These are phyloP conservation scores for Brettanomyces naardenensis DNA, from an alignment of 805 yeast species.

Conservation along the genomic window DNA sequence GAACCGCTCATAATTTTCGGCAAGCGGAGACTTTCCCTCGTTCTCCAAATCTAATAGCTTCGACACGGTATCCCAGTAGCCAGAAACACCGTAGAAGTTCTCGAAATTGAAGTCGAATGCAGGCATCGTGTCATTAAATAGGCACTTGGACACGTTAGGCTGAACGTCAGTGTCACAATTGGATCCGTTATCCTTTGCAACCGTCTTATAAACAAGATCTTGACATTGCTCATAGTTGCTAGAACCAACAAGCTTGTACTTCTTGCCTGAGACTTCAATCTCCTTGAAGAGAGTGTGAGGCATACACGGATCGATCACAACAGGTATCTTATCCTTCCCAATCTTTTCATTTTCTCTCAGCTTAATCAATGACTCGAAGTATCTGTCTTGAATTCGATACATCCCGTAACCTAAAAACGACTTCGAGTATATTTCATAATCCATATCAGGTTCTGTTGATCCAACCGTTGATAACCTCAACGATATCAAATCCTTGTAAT, in stretches of 20 bases:
- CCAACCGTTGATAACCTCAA: conserved; percentile 33
- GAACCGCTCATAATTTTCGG: conserved; percentile 12
- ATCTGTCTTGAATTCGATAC: conserved; percentile 43
- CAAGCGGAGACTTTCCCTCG: conserved; percentile 6
- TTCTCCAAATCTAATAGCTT: conserved; percentile 30
- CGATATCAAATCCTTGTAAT: conserved; percentile 36
- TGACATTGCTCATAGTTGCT: conserved; percentile 45
- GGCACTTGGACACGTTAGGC: conserved; percentile 35
- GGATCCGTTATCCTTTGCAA: conserved; percentile 17
- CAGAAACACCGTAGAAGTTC: conserved; percentile 58
- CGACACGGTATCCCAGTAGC: conserved; percentile 58
- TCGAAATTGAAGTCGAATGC: conserved; percentile 48
- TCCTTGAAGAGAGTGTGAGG: conserved; percentile 34
- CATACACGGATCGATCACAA: conserved; percentile 55
- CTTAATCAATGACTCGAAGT: conserved; percentile 29
- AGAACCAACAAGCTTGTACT: conserved; percentile 35
- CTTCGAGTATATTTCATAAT: conserved; percentile 41
- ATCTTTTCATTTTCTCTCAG: conserved; percentile 8
- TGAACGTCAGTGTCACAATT: conserved; percentile 14
- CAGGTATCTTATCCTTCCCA: conserved; percentile 7
- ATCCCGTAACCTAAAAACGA: conserved; percentile 57
- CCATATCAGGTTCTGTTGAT: conserved; percentile 17
- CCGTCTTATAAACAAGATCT: conserved; percentile 36
- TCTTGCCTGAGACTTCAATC: conserved; percentile 8
- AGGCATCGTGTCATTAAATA: conserved; percentile 45